Base-by-base conservation (phyloP, 2,329 filamentous ascomycete genomes). In the Fusarium denticulatum region DNA sequence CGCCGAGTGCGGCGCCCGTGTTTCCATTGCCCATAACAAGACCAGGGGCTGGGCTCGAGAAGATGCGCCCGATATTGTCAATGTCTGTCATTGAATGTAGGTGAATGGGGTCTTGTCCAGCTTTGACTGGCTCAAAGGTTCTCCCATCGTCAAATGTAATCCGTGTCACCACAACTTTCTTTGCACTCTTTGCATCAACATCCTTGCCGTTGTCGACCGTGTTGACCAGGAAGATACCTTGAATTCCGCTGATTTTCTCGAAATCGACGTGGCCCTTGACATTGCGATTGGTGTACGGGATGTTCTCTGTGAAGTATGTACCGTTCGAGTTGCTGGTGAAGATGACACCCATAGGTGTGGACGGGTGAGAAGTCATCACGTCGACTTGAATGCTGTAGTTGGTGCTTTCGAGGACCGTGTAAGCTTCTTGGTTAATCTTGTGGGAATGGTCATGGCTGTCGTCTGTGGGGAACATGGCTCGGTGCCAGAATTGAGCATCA, bases 361-460 rank as follows among this genome's bases (percentile, higher is more conserved):
- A 88, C 18, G 88, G 88, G 49, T 85, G 86, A 43, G 86, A 86
- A 3, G 92, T 94, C 88, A 96, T 92, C 72, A 98, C 95, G 82
- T 98, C 95, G 62, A 99, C 91, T 83, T 98, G 96, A 76, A 99
- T 95, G 85, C 96, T 98, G 85, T 99, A 98, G 80, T 97, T 96
- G 46, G 96, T 98, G 78, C 95, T 96, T 83, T 98, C 96, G 45
- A 99, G 88, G 53, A 99, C 89, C 0, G 96, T 99, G 82, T 98
- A 99, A 6, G 94, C 94, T 80, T 96, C 90, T 80, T 97, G 93
- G 70, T 94, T 88, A 77, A 95, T 83, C 55, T 79, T 81, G 67
- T 86, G 84, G 46, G 87, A 94, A 81, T 97, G 95, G 69, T 94
- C 92, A 70, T 86, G 84, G 49, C 85, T 93, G 81, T 97, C 94